Percentiles rank a stretch among this genome's conserved stretches.
Conservation (phyloP, 2,329 filamentous ascomycete genomes). For the Scedosporium aurantiacum region DNA sequence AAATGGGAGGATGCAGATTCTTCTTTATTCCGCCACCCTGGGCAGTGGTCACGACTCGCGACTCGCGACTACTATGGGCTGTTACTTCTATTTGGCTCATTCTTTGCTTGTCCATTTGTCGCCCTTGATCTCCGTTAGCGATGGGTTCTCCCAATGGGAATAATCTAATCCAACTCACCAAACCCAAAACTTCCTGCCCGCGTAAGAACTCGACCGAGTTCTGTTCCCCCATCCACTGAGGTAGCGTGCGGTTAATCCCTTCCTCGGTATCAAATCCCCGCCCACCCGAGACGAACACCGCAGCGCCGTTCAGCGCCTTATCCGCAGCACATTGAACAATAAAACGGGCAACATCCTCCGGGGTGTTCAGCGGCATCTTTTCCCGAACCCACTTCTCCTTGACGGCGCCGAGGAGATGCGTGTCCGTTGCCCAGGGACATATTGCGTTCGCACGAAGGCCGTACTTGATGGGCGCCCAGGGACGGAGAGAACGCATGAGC, state of each 20-base stretch:
- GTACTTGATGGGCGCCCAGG: slow-evolving; percentile 18
- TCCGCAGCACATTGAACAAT: slow-evolving; percentile 27
- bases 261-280: slow-evolving; percentile 17
- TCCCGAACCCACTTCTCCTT: slow-evolving; percentile 23
- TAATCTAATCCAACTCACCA: neutral
- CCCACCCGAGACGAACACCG: slow-evolving; percentile 16
- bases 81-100: neutral
- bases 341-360: slow-evolving; percentile 28
- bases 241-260: slow-evolving; percentile 13
- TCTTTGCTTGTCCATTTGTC: neutral
- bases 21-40: no score
- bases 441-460: slow-evolving; percentile 31
- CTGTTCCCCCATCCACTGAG: slow-evolving; percentile 18
- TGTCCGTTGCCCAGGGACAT: slow-evolving; percentile 36
- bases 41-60: no score
- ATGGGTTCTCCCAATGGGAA: neutral
- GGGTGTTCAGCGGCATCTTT: slow-evolving; percentile 28
- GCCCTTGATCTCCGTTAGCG: neutral
- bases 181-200: neutral
- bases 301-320: slow-evolving; percentile 16
- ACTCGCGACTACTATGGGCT: no score
- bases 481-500: slow-evolving; percentile 32
- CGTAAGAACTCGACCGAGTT: slow-evolving; percentile 4
- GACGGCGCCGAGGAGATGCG: slow-evolving; percentile 28
- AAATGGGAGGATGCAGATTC: no score